Evolutionary conservation across 768 basidiomycete genomes (phyloP).

Genomic region (Hypholoma fasciculare): DNA sequence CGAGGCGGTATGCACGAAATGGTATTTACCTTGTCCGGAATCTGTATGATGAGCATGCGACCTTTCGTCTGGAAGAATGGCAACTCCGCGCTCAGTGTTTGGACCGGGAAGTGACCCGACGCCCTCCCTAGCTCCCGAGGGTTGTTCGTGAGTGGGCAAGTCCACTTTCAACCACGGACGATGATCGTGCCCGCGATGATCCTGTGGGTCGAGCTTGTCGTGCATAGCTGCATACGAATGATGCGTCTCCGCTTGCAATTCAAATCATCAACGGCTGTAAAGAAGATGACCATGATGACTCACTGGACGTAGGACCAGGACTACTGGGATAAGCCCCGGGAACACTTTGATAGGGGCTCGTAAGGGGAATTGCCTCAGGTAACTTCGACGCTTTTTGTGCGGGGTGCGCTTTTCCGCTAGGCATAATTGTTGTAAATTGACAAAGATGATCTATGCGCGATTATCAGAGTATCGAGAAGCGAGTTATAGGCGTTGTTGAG

Average conservation of each 20-base stretch:
- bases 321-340: not conserved
- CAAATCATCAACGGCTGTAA: not conserved
- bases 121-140: constrained; percentile 24
- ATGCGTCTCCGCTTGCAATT: not conserved
- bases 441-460: no score
- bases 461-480: no score
- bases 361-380: no score
- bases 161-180: constrained; percentile 1
- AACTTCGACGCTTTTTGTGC: not conserved
- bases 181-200: not conserved
- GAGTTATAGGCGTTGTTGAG: no score
- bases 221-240: not conserved
- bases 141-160: constrained; percentile 24
- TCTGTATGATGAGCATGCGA: not conserved
- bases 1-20: no score
- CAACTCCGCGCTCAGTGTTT: constrained; percentile 40
- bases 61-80: constrained; percentile 48
- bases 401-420: not conserved
- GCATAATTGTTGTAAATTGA: not conserved
- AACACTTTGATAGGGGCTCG: not conserved
- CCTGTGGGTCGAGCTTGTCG: not conserved
- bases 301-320: not conserved
- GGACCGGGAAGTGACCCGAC: constrained; percentile 49
- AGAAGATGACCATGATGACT: not conserved
- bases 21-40: not conserved